Evolutionary conservation across 768 basidiomycete genomes (phyloP).

Genomic region (Mycena vulgaris): DNA sequence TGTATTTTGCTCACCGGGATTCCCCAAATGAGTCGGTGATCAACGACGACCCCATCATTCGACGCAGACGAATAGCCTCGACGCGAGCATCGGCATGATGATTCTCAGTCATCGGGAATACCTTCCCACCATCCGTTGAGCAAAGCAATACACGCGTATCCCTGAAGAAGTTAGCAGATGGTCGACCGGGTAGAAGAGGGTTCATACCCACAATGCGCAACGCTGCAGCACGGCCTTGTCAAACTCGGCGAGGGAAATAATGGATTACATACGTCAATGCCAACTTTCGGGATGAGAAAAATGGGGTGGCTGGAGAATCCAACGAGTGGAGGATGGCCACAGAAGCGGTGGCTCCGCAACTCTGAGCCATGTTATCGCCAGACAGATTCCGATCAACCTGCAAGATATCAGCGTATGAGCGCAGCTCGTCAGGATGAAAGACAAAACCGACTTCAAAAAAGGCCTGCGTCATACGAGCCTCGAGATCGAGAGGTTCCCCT

Average conservation of each 20-base stretch:
- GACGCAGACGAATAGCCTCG: slow-evolving; percentile 87
- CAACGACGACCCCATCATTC: slow-evolving; percentile 91
- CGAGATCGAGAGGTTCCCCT: slow-evolving; percentile 72
- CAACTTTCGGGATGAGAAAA: slow-evolving; percentile 83
- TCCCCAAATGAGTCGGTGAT: slow-evolving; percentile 97
- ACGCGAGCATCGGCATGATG: slow-evolving; percentile 95
- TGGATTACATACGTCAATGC: slow-evolving; percentile 68
- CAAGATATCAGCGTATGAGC: neutral
- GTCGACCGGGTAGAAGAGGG: neutral
- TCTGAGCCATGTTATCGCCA: slow-evolving; percentile 75
- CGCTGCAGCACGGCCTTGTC: slow-evolving; percentile 40
- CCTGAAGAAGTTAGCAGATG: slow-evolving; percentile 54
- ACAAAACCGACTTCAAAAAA: slow-evolving; percentile 86
- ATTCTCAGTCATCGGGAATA: slow-evolving; percentile 91
- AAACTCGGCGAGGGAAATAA: neutral
- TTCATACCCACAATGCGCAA: slow-evolving; percentile 92
- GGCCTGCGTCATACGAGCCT: slow-evolving; percentile 88
- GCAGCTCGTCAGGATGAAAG: neutral
- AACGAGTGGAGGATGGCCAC: slow-evolving; percentile 93
- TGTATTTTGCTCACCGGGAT: slow-evolving; percentile 75
- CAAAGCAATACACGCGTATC: slow-evolving; percentile 93
- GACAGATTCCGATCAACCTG: slow-evolving; percentile 86
- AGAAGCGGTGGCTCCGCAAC: slow-evolving; percentile 93
- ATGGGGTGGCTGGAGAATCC: slow-evolving; percentile 84
- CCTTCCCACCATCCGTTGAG: slow-evolving; percentile 78